Conservation (phyloP, 768 basidiomycete species). For the Brasilioporus rufonigricans region DNA sequence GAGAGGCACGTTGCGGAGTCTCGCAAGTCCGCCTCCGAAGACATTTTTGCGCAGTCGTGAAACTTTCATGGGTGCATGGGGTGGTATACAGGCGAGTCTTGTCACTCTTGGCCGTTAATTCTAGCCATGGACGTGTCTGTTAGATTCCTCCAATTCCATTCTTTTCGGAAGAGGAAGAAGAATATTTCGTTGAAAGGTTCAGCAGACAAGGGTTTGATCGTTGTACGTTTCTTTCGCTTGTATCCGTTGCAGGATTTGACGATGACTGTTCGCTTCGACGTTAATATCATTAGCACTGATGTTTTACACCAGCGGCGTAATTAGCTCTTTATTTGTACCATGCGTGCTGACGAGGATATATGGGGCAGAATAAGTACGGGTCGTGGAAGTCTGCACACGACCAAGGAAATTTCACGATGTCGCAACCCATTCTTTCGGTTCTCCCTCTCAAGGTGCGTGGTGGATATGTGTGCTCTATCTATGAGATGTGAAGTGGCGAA, state of each 20-base stretch:
- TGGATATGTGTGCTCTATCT: background rate
- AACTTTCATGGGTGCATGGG: slow-evolving; percentile 55
- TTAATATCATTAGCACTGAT: slow-evolving; percentile 46
- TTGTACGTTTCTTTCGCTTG: slow-evolving; percentile 42
- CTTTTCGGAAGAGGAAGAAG: slow-evolving; percentile 59
- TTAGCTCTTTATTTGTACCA: background rate
- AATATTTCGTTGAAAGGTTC: slow-evolving; percentile 68
- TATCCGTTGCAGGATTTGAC: background rate
- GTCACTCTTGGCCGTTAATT: background rate
- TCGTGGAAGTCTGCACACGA: slow-evolving; percentile 37
- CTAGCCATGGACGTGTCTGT: background rate
- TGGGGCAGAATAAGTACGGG: slow-evolving; percentile 36
- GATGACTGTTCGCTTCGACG: background rate
- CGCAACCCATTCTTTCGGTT: slow-evolving; percentile 40
- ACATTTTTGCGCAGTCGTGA: slow-evolving; percentile 48
- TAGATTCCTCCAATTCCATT: slow-evolving; percentile 64
- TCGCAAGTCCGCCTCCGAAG: slow-evolving; percentile 54
- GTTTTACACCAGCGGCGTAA: slow-evolving; percentile 59
- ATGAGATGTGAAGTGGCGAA: slow-evolving; percentile 14
- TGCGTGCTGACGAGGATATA: background rate
- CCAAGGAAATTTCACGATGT: slow-evolving; percentile 44
- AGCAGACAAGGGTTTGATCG: slow-evolving; percentile 53
- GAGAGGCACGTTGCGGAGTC: slow-evolving; percentile 53
- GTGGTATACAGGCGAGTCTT: slow-evolving; percentile 25
- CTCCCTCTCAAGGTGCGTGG: slow-evolving; percentile 39